These are phyloP conservation scores for Monosporascus sp. DNA, from an alignment of 2,329 filamentous ascomycete species.

Conservation along the genomic window DNA sequence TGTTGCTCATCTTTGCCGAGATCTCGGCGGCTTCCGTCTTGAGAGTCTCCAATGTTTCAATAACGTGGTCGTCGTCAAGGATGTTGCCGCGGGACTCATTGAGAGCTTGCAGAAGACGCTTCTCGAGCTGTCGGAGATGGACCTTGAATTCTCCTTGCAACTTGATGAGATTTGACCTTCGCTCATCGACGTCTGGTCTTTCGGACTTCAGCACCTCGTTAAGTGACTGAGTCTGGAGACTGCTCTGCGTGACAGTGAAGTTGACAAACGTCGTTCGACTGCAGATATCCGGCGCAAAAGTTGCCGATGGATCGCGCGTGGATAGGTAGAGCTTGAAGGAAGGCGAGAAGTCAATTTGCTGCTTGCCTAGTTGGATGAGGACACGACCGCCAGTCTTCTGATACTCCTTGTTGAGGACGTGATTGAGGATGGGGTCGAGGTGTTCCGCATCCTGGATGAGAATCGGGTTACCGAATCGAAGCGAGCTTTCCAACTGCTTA, in stretches of 20 bases:
- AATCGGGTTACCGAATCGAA: constrained; percentile 97
- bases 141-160: constrained; percentile 98
- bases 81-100: constrained; percentile 98
- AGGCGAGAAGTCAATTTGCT: constrained; percentile 98
- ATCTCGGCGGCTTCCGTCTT: constrained; percentile 98
- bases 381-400: constrained; percentile 97
- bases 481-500: constrained; percentile 92
- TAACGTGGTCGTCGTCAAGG: constrained; percentile 95
- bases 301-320: constrained; percentile 91
- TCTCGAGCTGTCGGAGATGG: constrained; percentile 93
- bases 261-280: constrained; percentile 98
- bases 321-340: constrained; percentile 94
- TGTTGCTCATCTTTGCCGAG: constrained; percentile 91
- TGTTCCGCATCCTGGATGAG: constrained; percentile 98
- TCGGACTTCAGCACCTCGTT: constrained; percentile 98
- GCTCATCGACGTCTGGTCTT: constrained; percentile 92
- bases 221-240: constrained; percentile 93
- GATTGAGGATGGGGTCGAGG: constrained; percentile 93
- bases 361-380: constrained; percentile 94
- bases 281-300: constrained; percentile 94
- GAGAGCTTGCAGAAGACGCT: constrained; percentile 85
- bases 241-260: constrained; percentile 98
- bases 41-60: constrained; percentile 92
- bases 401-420: constrained; percentile 98
- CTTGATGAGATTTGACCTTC: constrained; percentile 95